phyloP scores from a whole-genome alignment of 768 basidiomycete species.

The Agrocybe praecox region DNA sequence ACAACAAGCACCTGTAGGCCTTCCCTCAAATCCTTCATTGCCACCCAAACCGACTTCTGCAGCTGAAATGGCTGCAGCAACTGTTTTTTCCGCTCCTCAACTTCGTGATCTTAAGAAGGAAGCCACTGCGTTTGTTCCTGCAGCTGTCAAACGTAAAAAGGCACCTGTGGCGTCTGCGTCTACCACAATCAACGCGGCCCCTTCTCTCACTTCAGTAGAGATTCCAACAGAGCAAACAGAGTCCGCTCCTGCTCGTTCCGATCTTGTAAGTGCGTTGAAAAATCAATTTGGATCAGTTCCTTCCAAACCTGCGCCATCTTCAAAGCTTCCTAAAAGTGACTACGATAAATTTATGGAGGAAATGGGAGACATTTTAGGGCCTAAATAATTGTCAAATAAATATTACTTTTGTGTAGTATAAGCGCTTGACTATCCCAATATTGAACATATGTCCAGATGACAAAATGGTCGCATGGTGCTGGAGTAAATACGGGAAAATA shows the following conservation, averaged over 20 bases:
- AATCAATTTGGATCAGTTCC: constrained; percentile 56
- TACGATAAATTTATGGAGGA: constrained; percentile 80
- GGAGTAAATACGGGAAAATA: not conserved
- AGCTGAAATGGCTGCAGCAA: constrained; percentile 54
- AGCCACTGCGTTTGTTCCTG: constrained; percentile 88
- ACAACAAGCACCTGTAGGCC: constrained; percentile 16
- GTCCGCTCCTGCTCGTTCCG: constrained; percentile 52
- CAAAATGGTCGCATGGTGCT: too few relatives aligned
- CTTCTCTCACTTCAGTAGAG: constrained; percentile 41
- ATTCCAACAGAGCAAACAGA: constrained; percentile 23
- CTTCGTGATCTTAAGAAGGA: constrained; percentile 95
- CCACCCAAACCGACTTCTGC: constrained; percentile 36
- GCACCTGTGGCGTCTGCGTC: constrained; percentile 32
- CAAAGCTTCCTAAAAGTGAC: constrained; percentile 53
- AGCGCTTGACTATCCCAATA: too few relatives aligned
- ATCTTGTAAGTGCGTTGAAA: constrained; percentile 64
- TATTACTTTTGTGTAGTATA: not conserved
- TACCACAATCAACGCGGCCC: constrained; percentile 65
- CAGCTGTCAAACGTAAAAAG: constrained; percentile 78
- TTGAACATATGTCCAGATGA: too few relatives aligned
- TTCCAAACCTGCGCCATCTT: constrained; percentile 18
- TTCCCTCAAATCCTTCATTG: constrained; percentile 29
- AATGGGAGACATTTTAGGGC: constrained; percentile 65
- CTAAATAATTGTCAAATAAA: constrained; percentile 14
- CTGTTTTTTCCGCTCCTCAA: constrained; percentile 82